Base-by-base conservation (phyloP, 768 basidiomycete species). In the Galerina sulciceps region DNA sequence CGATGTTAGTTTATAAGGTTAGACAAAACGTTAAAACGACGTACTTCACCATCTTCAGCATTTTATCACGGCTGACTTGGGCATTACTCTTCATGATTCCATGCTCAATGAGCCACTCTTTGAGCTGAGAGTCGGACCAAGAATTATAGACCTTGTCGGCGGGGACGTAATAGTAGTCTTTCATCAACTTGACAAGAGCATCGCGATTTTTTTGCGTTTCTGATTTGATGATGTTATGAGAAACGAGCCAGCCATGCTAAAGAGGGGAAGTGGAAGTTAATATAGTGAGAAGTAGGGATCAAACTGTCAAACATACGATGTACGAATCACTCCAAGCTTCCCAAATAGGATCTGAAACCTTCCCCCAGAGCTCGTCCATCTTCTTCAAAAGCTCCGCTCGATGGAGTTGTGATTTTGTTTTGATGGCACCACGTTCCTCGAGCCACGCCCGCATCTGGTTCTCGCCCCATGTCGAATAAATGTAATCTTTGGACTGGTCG, bases 381-480 rank as follows among this genome's bases (percentile, higher is more conserved):
- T 89, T 79, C 10, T 76, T 76, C 35, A 91, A 70, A 35, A 97
- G 72, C 64, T 96, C 87, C 8, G 85, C 81, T 42, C 85, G 84
- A 53, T 81, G 87, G 57, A 84, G 82, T 62, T 86, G 76, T 18
- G 74, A 59, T 59, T 76, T 87, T 3, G 89, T 82, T 65, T 90
- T 82, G 59, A 93, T 66, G 38, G 93, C 76, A 22, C 90, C 89
- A 66, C 91, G 86, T 38, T 88, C 79, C 67, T 90, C 86, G 44
- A 96, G 84, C 75, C 88, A 97, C 0, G 67, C 73, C 49, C 89
- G 79, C 46, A 98, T 73, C 62, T 81, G 80, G 65, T 80, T 88
- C 63, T 96, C 93, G 55, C 90, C 87, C 96, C 96, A 97, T 0
- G 90, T 85, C 0, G 91, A 93, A 72, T 91, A 96, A 15, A 95